phyloP scores from a whole-genome alignment of 2,329 filamentous ascomycete species.

The Cladophialophora chaetospira region DNA sequence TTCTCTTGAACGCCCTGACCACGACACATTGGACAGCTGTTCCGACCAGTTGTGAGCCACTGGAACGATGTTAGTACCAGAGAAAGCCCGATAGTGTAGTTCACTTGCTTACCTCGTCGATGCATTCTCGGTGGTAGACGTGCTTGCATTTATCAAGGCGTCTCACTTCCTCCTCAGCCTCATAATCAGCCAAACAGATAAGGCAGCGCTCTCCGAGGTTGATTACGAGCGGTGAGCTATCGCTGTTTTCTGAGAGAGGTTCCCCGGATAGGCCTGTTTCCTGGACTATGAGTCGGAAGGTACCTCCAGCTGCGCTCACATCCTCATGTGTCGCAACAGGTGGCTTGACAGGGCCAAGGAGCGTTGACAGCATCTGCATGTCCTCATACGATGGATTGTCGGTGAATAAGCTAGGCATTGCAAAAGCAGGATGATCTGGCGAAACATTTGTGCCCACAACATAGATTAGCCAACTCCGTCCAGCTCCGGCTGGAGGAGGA shows the following conservation, averaged over 20 bases:
- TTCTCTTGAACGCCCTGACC: conserved; percentile 59
- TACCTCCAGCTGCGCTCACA: conserved; percentile 62
- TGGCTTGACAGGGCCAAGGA: conserved; percentile 68
- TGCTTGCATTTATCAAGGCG: conserved; percentile 65
- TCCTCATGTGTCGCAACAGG: conserved; percentile 68
- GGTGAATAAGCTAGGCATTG: conserved; percentile 69
- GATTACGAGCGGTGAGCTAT: conserved; percentile 41
- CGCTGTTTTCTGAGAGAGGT: conserved; percentile 42
- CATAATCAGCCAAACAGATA: conserved; percentile 68
- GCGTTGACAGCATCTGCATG: conserved; percentile 68
- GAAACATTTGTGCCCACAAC: conserved; percentile 70
- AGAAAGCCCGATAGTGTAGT: background rate
- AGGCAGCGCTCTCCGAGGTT: conserved; percentile 58
- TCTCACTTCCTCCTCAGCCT: conserved; percentile 61
- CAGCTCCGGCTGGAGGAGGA: conserved; percentile 50
- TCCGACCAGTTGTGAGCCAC: conserved; percentile 69
- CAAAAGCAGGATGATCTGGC: conserved; percentile 69
- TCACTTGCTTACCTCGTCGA: conserved; percentile 61
- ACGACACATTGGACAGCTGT: conserved; percentile 64
- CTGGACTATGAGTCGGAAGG: conserved; percentile 56
- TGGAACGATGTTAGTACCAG: conserved; percentile 42
- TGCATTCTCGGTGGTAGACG: conserved; percentile 68
- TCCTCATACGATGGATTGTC: conserved; percentile 71
- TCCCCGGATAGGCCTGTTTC: conserved; percentile 50
- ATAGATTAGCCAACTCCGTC: conserved; percentile 71